These are phyloP conservation scores for Cryptococcus neoformans DNA, from an alignment of 1,284 basidiomycete genomes.

Conservation along the genomic window DNA sequence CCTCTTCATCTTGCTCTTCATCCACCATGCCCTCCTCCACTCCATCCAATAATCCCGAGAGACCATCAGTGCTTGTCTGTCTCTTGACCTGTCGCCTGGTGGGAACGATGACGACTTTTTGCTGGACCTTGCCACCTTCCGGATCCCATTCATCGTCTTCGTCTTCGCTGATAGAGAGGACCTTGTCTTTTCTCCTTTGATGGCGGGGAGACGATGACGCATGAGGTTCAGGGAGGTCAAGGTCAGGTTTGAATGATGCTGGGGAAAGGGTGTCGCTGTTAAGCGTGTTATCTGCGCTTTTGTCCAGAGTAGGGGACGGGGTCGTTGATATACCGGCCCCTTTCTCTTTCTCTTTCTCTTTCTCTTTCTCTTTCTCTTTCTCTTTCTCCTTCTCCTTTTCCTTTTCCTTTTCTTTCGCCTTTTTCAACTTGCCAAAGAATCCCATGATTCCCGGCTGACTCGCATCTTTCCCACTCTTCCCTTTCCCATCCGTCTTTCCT, in stretches of 20 bases:
- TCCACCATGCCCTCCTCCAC: slow-evolving; percentile 4
- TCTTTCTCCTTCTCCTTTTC: neutral
- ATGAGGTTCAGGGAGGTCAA: neutral
- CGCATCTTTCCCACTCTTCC: slow-evolving; percentile 1
- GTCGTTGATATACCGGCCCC: neutral
- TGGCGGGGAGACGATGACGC: slow-evolving; percentile 1
- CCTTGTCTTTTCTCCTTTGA: slow-evolving; percentile 7
- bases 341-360: slow-evolving; percentile 1
- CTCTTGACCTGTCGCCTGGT: slow-evolving; percentile 15
- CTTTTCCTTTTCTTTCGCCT: neutral
- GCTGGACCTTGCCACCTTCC: slow-evolving; percentile 20
- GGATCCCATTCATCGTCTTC: slow-evolving; percentile 39
- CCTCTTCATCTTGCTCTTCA: slow-evolving; percentile 4
- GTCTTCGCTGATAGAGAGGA: slow-evolving; percentile 31
- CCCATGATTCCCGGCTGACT: slow-evolving; percentile 11
- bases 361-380: neutral
- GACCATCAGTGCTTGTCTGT: slow-evolving; percentile 10
- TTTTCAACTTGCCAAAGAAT: slow-evolving; percentile 8
- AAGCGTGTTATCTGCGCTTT: too few species aligned
- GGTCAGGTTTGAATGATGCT: neutral
- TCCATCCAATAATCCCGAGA: neutral
- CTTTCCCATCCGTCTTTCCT: neutral
- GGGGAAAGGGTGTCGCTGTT: too few species aligned
- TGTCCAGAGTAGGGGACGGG: neutral
- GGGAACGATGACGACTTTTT: slow-evolving; percentile 24